Conservation (phyloP, 257 asterid species). For the Buddleja alternifolia region DNA sequence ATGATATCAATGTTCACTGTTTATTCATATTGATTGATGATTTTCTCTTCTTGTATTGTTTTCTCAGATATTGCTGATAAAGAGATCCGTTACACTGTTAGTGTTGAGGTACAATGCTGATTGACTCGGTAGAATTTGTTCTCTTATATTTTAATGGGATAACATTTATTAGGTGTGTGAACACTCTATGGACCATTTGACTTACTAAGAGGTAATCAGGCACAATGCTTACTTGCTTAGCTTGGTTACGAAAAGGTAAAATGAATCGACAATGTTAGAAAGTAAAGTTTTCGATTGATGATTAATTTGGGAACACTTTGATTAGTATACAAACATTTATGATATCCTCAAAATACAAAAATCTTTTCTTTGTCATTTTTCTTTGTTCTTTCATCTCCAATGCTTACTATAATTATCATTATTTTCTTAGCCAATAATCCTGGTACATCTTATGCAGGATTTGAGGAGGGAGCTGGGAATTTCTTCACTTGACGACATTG, state of each 20-base stretch:
- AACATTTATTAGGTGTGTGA: too few relatives aligned
- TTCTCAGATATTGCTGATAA: constrained; percentile 57
- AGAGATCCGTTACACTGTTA: constrained; percentile 56
- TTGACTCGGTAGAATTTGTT: not conserved
- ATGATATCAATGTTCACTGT: not conserved
- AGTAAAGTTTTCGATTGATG: too few relatives aligned
- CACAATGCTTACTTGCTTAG: too few relatives aligned
- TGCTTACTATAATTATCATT: too few relatives aligned
- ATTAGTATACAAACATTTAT: not conserved
- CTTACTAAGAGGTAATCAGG: too few relatives aligned
- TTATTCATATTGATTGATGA: constrained; percentile 21
- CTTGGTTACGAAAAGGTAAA: too few relatives aligned
- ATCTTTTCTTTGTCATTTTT: not conserved
- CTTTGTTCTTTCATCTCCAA: not conserved
- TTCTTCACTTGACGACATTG: constrained; percentile 73
- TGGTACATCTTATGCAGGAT: constrained; percentile 69
- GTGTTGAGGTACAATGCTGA: constrained; percentile 66
- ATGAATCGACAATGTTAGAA: too few relatives aligned
- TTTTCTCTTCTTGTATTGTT: constrained; percentile 15
- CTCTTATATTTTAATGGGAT: not conserved
- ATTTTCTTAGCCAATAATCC: too few relatives aligned
- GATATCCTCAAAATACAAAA: not conserved
- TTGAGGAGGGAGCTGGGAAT: constrained; percentile 82
- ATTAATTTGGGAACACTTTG: too few relatives aligned
- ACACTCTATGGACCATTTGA: not conserved